phyloP scores from a whole-genome alignment of 371 early-diverging fungal genomes.

The Rhizopus arrhizus region DNA sequence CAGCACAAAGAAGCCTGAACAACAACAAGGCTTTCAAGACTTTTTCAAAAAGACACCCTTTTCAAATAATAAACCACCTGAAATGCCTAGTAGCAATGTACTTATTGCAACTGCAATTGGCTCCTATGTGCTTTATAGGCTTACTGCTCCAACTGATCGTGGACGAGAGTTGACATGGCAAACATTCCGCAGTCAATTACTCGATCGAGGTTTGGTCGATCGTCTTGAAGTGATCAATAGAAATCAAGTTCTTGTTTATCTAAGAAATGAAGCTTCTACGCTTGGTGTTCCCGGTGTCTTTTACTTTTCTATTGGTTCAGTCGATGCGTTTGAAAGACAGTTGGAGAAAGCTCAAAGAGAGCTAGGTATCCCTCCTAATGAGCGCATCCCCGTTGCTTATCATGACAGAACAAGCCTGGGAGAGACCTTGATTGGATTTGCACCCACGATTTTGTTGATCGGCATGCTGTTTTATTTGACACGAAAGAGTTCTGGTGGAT shows the following conservation, averaged over 20 bases:
- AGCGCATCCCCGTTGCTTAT: constrained; percentile 91
- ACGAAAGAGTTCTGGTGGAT: constrained; percentile 73
- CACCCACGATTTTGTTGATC: constrained; percentile 89
- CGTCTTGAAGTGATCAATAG: constrained; percentile 86
- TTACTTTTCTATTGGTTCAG: constrained; percentile 93
- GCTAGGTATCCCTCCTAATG: constrained; percentile 84
- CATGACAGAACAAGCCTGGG: constrained; percentile 74
- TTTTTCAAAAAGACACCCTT: constrained; percentile 41
- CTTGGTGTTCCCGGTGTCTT: constrained; percentile 25
- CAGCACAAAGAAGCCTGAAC: constrained; percentile 22
- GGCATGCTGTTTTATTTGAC: constrained; percentile 88
- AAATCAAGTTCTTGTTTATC: constrained; percentile 76
- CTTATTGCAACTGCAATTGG: constrained; percentile 55
- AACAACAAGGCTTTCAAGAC: constrained; percentile 48
- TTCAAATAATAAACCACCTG: constrained; percentile 27
- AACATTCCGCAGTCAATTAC: constrained; percentile 83
- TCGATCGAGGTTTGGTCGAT: constrained; percentile 93
- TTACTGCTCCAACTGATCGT: constrained; percentile 51
- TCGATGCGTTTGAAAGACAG: constrained; percentile 91
- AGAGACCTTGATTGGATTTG: constrained; percentile 81
- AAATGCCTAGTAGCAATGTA: constrained; percentile 52
- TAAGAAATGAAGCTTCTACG: constrained; percentile 67
- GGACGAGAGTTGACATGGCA: constrained; percentile 86
- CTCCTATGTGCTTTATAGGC: constrained; percentile 57
- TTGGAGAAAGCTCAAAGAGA: constrained; percentile 90